A percentile compares a stretch with the other conserved stretches of the same genome.
Evolutionary conservation across 345 rosid species (phyloP).

Genomic region (Syzygium aromaticum): DNA sequence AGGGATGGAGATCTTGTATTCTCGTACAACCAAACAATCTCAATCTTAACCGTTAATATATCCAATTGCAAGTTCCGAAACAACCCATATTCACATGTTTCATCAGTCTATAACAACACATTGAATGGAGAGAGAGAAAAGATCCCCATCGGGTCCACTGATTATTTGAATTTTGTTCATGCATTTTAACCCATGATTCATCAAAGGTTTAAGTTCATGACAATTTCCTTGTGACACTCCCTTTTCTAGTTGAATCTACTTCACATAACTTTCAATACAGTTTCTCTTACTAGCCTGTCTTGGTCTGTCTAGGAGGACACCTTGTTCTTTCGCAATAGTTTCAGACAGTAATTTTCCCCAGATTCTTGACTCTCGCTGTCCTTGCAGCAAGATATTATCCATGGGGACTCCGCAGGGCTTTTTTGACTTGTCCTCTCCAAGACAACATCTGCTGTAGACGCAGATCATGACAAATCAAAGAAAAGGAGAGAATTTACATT

Average conservation of each 20-base stretch:
- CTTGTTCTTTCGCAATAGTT: neutral
- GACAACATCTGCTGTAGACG: neutral
- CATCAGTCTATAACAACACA: neutral
- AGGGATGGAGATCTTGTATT: neutral
- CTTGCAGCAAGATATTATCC: neutral
- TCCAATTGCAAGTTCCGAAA: neutral
- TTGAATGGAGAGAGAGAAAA: neutral
- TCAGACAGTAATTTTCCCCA: neutral
- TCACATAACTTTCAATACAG: neutral
- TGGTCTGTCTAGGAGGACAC: neutral
- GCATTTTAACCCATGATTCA: neutral
- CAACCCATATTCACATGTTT: neutral
- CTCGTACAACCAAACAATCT: neutral
- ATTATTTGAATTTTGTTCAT: neutral
- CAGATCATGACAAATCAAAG: neutral
- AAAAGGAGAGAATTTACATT: neutral
- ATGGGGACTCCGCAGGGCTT: neutral
- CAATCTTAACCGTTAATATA: neutral
- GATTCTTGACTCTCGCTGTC: neutral
- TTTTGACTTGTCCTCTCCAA: neutral
- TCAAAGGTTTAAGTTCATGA: neutral
- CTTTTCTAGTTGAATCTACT: neutral
- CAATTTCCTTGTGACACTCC: neutral
- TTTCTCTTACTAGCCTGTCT: neutral
- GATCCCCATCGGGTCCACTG: rapidly evolving